phyloP scores from a whole-genome alignment of 129 eudicot species.

The Centella asiatica region DNA sequence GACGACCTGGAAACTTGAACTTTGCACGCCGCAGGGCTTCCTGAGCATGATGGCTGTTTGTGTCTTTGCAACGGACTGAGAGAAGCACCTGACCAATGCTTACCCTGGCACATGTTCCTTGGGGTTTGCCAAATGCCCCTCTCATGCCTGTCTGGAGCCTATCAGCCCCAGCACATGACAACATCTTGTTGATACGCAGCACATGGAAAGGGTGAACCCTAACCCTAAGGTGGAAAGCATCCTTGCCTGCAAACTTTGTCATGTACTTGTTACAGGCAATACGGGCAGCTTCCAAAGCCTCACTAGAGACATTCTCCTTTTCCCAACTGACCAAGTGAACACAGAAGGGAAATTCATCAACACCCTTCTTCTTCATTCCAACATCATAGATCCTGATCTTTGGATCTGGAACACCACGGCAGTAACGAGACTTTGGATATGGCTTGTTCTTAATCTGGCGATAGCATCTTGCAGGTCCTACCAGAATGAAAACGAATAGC shows the following conservation, averaged over 20 bases:
- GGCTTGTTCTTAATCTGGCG: slow-evolving; percentile 81
- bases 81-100: slow-evolving; percentile 73
- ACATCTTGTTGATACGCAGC: slow-evolving; percentile 74
- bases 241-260: slow-evolving; percentile 78
- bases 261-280: slow-evolving; percentile 81
- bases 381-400: slow-evolving; percentile 78
- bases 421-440: slow-evolving; percentile 61
- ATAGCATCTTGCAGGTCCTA: slow-evolving; percentile 84
- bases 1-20: slow-evolving; percentile 89
- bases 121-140: slow-evolving; percentile 70
- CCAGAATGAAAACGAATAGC: neutral
- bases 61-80: slow-evolving; percentile 50
- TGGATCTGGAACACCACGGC: slow-evolving; percentile 87
- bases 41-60: no score
- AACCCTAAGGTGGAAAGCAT: slow-evolving; percentile 75
- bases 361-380: slow-evolving; percentile 83
- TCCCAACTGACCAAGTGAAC: slow-evolving; percentile 85
- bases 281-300: slow-evolving; percentile 80
- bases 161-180: slow-evolving; percentile 85
- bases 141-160: slow-evolving; percentile 87
- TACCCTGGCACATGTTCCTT: slow-evolving; percentile 60
- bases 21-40: slow-evolving; percentile 28
- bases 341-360: slow-evolving; percentile 69
- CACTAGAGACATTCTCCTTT: slow-evolving; percentile 76
- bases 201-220: slow-evolving; percentile 86